Percentiles rank a stretch among this genome's conserved stretches.
Conservation (phyloP, 305 asterid genomes). For the Fraxinus platypoda region DNA sequence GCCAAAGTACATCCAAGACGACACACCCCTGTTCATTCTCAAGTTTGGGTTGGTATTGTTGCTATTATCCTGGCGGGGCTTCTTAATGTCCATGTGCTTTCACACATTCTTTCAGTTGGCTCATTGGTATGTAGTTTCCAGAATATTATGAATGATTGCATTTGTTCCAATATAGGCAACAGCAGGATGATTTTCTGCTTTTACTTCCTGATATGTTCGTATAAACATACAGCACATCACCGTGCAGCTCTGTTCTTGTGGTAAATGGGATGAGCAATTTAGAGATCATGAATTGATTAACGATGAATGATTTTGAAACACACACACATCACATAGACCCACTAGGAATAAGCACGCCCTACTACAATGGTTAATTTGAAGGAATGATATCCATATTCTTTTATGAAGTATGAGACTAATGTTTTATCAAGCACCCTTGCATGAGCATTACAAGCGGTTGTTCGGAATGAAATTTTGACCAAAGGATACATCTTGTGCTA, state of each 20-base stretch:
- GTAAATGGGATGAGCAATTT: not conserved
- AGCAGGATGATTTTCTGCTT: not conserved
- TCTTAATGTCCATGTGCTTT: slow-evolving; percentile 51
- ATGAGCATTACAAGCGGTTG: not conserved
- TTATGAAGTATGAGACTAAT: not conserved
- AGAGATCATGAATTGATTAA: slow-evolving; percentile 13
- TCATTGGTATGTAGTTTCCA: slow-evolving; percentile 47
- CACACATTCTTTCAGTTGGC: slow-evolving; percentile 69
- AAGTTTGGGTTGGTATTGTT: slow-evolving; percentile 86
- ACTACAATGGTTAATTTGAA: not conserved
- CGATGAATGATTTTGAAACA: not conserved
- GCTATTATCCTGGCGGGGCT: slow-evolving; percentile 73
- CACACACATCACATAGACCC: not conserved
- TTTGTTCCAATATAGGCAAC: not conserved
- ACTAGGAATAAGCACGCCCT: not conserved
- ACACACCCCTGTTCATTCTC: slow-evolving; percentile 88
- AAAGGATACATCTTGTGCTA: not conserved
- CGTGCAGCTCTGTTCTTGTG: slow-evolving; percentile 3
- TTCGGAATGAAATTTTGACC: not conserved
- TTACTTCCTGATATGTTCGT: not conserved
- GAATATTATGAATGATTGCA: slow-evolving; percentile 6
- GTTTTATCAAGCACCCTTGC: not conserved
- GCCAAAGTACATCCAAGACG: slow-evolving; percentile 69
- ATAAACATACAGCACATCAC: slow-evolving; percentile 2
- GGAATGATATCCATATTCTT: not conserved